These are phyloP conservation scores for Fagus sylvatica DNA, from an alignment of 306 rosid genomes.

Conservation along the genomic window DNA sequence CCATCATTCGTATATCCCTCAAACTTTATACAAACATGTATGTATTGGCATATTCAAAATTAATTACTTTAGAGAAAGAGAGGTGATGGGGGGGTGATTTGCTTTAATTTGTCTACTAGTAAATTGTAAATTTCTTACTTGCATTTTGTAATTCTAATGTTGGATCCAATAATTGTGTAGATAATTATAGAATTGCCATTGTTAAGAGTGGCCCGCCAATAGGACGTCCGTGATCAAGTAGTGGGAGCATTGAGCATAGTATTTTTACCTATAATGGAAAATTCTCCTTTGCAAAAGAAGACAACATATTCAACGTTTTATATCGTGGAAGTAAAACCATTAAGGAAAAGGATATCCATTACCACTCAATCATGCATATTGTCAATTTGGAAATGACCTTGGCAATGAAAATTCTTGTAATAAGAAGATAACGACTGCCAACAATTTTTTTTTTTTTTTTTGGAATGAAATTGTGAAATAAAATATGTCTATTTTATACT, in stretches of 20 bases:
- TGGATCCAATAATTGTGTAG: background rate
- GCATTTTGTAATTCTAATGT: background rate
- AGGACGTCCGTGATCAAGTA: conserved; percentile 2
- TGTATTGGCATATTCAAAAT: conserved; percentile 33
- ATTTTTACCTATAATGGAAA: background rate
- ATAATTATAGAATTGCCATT: background rate
- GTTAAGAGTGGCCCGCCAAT: conserved; percentile 3
- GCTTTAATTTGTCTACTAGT: background rate
- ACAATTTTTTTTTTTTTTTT: background rate
- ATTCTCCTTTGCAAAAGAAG: background rate
- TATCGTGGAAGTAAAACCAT: too few species aligned
- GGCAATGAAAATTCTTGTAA: too few species aligned
- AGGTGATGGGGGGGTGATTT: background rate
- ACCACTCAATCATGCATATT: too few species aligned
- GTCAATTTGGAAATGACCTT: too few species aligned
- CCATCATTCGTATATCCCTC: conserved; percentile 27
- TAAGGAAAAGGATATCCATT: too few species aligned
- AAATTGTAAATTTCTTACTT: background rate
- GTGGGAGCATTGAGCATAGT: background rate
- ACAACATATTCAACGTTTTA: too few species aligned
- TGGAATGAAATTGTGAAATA: background rate
- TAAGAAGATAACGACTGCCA: background rate
- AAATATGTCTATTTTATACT: background rate
- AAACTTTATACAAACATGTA: conserved; percentile 14
- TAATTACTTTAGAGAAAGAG: background rate